phyloP scores from a whole-genome alignment of 2,329 filamentous ascomycete genomes.

The Scedosporium apiospermum region DNA sequence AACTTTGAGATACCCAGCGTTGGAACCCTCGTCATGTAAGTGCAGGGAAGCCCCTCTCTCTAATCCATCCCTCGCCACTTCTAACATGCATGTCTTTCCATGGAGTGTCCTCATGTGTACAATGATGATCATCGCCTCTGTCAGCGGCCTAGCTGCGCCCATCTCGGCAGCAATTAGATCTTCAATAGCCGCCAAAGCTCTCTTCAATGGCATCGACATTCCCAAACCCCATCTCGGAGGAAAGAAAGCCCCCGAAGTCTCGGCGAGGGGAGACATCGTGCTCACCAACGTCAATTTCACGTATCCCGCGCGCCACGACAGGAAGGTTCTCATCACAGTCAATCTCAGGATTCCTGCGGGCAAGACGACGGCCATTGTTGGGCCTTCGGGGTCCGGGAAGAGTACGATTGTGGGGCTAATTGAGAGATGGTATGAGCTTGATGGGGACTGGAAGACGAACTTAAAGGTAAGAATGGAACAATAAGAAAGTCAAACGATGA shows the following conservation, averaged over 20 bases:
- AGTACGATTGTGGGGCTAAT: constrained; percentile 64
- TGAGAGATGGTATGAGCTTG: constrained; percentile 58
- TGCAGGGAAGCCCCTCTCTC: neutral
- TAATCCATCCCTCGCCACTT: neutral
- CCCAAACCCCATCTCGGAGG: neutral
- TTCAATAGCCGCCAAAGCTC: constrained; percentile 24
- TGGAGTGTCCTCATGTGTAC: constrained; percentile 14
- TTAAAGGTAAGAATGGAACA: neutral
- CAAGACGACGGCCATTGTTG: constrained; percentile 65
- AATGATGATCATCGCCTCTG: constrained; percentile 19
- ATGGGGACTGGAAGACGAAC: constrained; percentile 5
- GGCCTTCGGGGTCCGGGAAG: constrained; percentile 64
- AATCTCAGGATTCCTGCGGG: constrained; percentile 50
- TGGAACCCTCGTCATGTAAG: constrained; percentile 15
- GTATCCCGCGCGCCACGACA: constrained; percentile 57
- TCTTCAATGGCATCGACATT: constrained; percentile 31
- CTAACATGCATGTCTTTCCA: too few species aligned
- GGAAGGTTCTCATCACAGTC: constrained; percentile 53
- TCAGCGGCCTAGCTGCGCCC: constrained; percentile 23
- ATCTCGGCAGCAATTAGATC: constrained; percentile 24
- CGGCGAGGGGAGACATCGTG: constrained; percentile 42
- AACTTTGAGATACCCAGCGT: constrained; percentile 12
- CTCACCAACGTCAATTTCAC: constrained; percentile 61
- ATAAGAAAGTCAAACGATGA: too few species aligned
- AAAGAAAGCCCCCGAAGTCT: constrained; percentile 32